Percentiles rank a stretch among this genome's conserved stretches.
These are phyloP conservation scores for Albophoma yamanashiensis DNA, from an alignment of 2,329 filamentous ascomycete species.

Conservation along the genomic window DNA sequence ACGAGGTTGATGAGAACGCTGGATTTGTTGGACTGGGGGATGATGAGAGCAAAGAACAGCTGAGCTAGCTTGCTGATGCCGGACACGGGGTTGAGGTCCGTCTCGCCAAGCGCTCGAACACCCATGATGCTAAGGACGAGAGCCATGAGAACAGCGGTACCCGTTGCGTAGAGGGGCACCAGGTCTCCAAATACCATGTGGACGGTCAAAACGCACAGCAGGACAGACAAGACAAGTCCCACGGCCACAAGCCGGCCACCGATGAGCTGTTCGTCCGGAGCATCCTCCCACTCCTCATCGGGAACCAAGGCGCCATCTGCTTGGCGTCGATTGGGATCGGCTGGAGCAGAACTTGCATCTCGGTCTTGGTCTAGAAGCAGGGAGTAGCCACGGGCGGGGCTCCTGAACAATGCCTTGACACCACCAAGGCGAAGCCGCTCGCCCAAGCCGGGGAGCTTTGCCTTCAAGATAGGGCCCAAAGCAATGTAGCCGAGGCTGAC, in stretches of 20 bases:
- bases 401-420: conserved; percentile 2
- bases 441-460: neutral
- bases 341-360: neutral
- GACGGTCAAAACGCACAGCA: conserved; percentile 72
- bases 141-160: conserved; percentile 75
- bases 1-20: conserved; percentile 93
- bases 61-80: conserved; percentile 96
- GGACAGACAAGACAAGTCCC: conserved; percentile 65
- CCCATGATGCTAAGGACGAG: conserved; percentile 69
- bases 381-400: conserved; percentile 11
- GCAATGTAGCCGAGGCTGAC: conserved; percentile 77
- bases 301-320: conserved; percentile 1
- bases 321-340: neutral
- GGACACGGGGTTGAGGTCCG: conserved; percentile 90
- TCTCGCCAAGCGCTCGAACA: conserved; percentile 62
- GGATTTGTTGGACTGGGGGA: conserved; percentile 68
- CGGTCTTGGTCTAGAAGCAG: conserved; percentile 6
- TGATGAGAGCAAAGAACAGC: conserved; percentile 84
- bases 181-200: conserved; percentile 74
- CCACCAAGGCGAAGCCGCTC: neutral
- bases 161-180: conserved; percentile 66
- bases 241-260: conserved; percentile 58
- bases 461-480: conserved; percentile 41
- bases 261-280: conserved; percentile 74
- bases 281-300: conserved; percentile 55